Evolutionary conservation across 345 rosid species (phyloP), one percentile per base, ranked within the genome.

Genomic region (Lepidium aucheri): DNA sequence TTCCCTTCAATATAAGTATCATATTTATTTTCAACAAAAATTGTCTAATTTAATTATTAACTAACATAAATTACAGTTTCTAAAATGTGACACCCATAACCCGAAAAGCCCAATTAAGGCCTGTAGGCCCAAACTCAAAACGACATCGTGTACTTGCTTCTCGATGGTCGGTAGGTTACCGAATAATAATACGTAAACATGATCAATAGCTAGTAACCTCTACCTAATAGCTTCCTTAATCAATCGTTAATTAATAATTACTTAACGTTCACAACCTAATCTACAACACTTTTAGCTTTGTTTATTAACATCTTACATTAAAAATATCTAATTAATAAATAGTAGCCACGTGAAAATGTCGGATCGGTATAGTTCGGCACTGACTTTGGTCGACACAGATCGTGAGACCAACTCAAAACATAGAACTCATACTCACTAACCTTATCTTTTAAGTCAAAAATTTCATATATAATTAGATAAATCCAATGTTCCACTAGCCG

Each of bases 211-310:
- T 1, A 35, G 3, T 56, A n/a, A 39, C n/a, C 17, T 59, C 45
- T 39, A 58, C 59, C 70, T 56, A 57, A 54, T 47, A 50, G 30
- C 41, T 6, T 20, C 39, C 32, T 54, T 46, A 39, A 63, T 47
- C 52, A 24, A 39, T 17, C 64, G 57, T 56, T 63, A 35, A 46
- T 56, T 14, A 44, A 30, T 47, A 47, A 47, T 15, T 47, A 45
- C 24, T 18, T 30, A 12, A 55, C 52, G 58, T 56, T 45, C 65
- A 47, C 35, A 40, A 47, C 75, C 69, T 63, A 63, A 71, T 38
- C 43, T 44, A 45, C 9, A 63, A 17, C 22, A 46, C 40, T 41
- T 17, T 62, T 13, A 59, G 4, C 32, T 10, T 51, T 14, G 10
- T 24, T 46, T 11, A 20, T 46, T 5, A 5, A 59, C 51, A 17